Conservation (phyloP, 164 flowering plant species). For the Magnolia kwangsiensis region DNA sequence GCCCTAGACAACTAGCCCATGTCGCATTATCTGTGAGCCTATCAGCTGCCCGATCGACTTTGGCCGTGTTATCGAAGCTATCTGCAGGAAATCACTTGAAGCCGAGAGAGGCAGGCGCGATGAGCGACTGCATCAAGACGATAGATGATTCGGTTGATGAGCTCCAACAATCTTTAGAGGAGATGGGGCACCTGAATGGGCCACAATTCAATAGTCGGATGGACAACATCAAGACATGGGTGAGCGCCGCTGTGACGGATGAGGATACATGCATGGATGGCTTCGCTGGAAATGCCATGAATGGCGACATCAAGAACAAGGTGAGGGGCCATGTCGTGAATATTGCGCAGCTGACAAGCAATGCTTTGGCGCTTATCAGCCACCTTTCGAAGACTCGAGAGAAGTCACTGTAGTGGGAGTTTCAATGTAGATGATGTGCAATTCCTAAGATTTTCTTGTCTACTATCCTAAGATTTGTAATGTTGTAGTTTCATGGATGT, state of each 20-base stretch:
- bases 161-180: slow-evolving; percentile 39
- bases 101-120: slow-evolving; percentile 20
- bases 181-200: slow-evolving; percentile 32
- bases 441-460: too few species aligned
- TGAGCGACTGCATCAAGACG: slow-evolving; percentile 46
- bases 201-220: slow-evolving; percentile 32
- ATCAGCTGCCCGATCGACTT: slow-evolving; percentile 21
- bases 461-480: too few species aligned
- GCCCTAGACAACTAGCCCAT: slow-evolving; percentile 27
- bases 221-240: slow-evolving; percentile 55
- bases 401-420: too few species aligned
- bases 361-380: slow-evolving; percentile 51
- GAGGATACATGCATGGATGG: slow-evolving; percentile 62
- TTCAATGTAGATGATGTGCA: too few species aligned
- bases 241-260: slow-evolving; percentile 60
- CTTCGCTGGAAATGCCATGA: slow-evolving; percentile 25
- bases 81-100: slow-evolving; percentile 8
- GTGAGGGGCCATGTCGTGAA: slow-evolving; percentile 11
- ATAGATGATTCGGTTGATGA: slow-evolving; percentile 45
- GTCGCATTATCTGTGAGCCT: slow-evolving; percentile 36
- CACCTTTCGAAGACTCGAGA: not conserved
- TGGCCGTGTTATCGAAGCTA: slow-evolving; percentile 20
- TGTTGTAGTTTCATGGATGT: too few species aligned
- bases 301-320: slow-evolving; percentile 19
- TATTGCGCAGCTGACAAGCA: slow-evolving; percentile 45